Conservation (phyloP, 768 basidiomycete genomes). For the Cystobasidium ongulense region DNA sequence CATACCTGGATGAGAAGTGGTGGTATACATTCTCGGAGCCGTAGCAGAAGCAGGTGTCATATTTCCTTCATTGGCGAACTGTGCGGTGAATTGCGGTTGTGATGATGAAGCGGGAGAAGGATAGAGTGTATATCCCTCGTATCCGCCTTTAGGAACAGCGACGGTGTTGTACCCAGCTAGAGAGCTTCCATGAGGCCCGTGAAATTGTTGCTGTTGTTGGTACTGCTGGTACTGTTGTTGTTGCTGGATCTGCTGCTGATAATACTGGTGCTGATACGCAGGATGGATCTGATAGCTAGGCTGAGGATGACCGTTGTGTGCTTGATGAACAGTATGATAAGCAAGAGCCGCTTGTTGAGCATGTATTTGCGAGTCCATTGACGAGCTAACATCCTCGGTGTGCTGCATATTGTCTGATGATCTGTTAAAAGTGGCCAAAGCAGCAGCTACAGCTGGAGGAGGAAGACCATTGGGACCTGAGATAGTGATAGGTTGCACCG, state of each 20-base stretch:
- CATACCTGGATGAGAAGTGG: slow-evolving; percentile 16
- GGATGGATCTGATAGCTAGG: not conserved
- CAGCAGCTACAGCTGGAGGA: not conserved
- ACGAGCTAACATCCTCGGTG: not conserved
- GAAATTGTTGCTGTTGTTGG: not conserved
- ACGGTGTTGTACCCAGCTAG: not conserved
- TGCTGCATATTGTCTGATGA: not conserved
- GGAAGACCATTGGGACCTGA: not conserved
- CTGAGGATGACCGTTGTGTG: not conserved
- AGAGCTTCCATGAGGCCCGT: not conserved
- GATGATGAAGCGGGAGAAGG: slow-evolving; percentile 10
- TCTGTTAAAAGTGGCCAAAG: not conserved
- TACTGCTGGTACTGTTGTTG: not conserved
- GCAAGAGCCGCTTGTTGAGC: not conserved
- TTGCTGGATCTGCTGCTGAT: not conserved
- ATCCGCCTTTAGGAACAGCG: not conserved
- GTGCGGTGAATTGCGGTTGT: slow-evolving; percentile 22
- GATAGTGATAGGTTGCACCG: not conserved
- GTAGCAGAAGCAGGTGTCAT: not conserved
- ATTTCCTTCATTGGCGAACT: not conserved
- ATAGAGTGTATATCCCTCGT: slow-evolving; percentile 1
- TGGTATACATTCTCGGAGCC: slow-evolving; percentile 7
- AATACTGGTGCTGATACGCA: not conserved
- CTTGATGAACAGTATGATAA: not conserved
- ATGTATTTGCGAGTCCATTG: not conserved